phyloP scores from a whole-genome alignment of 495 filamentous ascomycete genomes.

The Ramalina intermedia region DNA sequence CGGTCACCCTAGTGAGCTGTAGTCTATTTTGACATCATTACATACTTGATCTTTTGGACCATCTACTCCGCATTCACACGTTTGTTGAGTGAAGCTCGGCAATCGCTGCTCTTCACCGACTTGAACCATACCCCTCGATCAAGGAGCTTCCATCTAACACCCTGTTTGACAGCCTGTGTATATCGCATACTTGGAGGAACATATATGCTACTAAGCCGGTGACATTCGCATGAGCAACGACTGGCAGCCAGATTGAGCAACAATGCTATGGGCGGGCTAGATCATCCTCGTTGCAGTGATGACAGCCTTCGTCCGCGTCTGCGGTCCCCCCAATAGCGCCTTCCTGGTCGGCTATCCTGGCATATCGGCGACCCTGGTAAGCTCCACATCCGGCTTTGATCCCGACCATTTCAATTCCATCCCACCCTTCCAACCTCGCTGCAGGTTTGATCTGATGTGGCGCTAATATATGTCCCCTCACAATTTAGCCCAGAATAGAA shows the following conservation, averaged over 20 bases:
- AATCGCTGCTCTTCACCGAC: too few species aligned
- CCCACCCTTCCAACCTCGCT: background rate
- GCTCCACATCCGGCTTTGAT: conserved; percentile 14
- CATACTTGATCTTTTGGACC: too few species aligned
- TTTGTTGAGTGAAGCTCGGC: too few species aligned
- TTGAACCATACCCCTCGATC: too few species aligned
- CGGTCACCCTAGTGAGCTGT: too few species aligned
- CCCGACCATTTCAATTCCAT: background rate
- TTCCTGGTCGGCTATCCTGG: conserved; percentile 94
- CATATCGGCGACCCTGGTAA: conserved; percentile 92
- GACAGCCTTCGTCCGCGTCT: conserved; percentile 91
- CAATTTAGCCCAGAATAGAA: conserved; percentile 75
- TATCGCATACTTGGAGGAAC: too few species aligned
- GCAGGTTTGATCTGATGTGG: background rate
- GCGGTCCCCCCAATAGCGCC: conserved; percentile 91
- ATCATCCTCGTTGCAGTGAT: conserved; percentile 31
- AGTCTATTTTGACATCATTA: too few species aligned
- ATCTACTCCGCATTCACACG: too few species aligned
- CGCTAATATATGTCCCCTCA: background rate
- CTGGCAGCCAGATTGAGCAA: background rate
- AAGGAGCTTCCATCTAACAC: too few species aligned
- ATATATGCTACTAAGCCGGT: too few species aligned
- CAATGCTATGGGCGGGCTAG: conserved; percentile 16
- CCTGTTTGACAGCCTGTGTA: too few species aligned
- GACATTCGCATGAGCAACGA: too few species aligned